Evolutionary conservation across 129 eudicot species (phyloP).

Genomic region (Silybum marianum): DNA sequence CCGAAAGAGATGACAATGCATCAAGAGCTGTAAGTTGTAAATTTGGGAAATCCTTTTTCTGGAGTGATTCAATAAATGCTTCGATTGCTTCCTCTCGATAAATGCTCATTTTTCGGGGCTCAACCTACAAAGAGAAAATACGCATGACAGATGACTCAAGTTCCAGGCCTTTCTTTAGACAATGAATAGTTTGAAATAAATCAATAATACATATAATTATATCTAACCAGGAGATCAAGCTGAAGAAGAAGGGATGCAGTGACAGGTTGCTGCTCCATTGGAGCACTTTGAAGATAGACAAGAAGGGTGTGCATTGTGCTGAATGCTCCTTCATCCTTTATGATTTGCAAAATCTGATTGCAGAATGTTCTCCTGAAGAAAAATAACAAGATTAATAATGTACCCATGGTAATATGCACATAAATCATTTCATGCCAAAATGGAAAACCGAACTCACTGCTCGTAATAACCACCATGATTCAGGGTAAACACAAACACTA

Average conservation of each 20-base stretch:
- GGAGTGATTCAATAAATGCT: slow-evolving; percentile 60
- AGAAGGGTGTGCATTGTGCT: slow-evolving; percentile 89
- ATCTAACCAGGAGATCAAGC: slow-evolving; percentile 82
- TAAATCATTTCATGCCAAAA: background rate
- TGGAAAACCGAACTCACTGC: background rate
- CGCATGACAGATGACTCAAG: slow-evolving; percentile 11
- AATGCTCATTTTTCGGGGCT: slow-evolving; percentile 88
- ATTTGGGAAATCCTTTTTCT: slow-evolving; percentile 68
- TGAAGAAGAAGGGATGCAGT: slow-evolving; percentile 77
- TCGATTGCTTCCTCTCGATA: slow-evolving; percentile 90
- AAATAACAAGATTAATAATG: background rate
- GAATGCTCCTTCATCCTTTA: slow-evolving; percentile 80
- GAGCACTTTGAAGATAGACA: slow-evolving; percentile 79
- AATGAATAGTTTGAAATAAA: background rate
- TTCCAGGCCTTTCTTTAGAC: background rate
- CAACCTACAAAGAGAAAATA: slow-evolving; percentile 39
- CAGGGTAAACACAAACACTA: background rate
- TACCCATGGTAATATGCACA: background rate
- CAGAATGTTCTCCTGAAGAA: slow-evolving; percentile 61
- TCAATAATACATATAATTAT: background rate
- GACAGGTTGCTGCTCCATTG: slow-evolving; percentile 87
- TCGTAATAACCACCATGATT: background rate
- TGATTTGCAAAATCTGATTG: slow-evolving; percentile 67
- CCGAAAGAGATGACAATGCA: slow-evolving; percentile 64
- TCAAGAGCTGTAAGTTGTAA: slow-evolving; percentile 65